Conservation (phyloP, 257 asterid species). For the Linderniella brevidens region DNA sequence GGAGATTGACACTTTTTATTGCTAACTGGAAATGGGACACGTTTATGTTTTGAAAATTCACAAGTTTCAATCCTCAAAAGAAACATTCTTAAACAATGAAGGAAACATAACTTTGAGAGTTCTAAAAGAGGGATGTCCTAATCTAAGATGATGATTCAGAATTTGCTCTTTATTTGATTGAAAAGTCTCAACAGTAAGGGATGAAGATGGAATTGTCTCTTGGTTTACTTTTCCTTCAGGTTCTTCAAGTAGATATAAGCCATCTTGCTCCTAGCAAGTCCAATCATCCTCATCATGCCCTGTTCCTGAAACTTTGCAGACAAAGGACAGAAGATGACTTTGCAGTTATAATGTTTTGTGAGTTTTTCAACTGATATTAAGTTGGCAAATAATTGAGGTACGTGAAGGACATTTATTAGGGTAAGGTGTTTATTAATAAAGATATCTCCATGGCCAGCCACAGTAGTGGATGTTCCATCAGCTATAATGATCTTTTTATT, state of each 20-base stretch:
- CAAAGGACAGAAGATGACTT: background rate
- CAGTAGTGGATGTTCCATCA: background rate
- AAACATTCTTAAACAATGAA: background rate
- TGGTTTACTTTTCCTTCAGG: background rate
- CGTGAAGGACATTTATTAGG: background rate
- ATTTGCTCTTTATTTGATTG: background rate
- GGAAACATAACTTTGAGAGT: conserved; percentile 2
- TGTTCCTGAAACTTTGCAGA: background rate
- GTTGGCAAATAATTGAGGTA: background rate
- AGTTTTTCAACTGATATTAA: background rate
- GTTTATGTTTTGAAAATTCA: background rate
- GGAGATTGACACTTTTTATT: background rate
- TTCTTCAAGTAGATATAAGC: background rate
- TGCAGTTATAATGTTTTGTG: background rate
- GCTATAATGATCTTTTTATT: background rate
- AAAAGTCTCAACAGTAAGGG: background rate
- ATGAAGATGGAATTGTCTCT: background rate
- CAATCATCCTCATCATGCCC: background rate
- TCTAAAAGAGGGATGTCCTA: conserved; percentile 2
- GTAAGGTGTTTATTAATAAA: background rate
- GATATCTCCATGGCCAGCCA: background rate
- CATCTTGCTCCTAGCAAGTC: background rate
- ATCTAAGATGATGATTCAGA: background rate
- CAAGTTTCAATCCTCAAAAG: background rate
- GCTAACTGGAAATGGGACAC: background rate